These are phyloP conservation scores for Carex sylvatica DNA, from an alignment of 202 grass and related monocot genomes.

Conservation along the genomic window DNA sequence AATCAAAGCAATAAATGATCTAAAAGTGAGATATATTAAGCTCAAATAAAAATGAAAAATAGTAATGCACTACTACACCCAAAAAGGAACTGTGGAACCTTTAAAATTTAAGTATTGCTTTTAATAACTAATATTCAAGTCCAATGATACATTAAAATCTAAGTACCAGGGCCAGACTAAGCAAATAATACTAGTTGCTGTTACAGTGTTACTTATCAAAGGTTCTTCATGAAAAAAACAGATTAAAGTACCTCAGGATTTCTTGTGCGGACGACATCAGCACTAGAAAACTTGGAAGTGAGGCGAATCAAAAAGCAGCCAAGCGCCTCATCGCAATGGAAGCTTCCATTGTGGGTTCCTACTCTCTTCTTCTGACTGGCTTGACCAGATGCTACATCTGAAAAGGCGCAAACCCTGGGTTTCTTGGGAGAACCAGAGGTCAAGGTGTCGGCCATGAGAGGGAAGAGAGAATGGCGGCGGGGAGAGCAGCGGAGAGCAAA, in stretches of 20 bases:
- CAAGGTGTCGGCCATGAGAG: slow-evolving; percentile 32
- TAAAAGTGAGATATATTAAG: not conserved
- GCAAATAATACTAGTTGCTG: not conserved
- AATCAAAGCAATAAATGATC: not conserved
- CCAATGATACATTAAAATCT: not conserved
- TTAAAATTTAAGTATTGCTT: not conserved
- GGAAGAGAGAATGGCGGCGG: slow-evolving; percentile 35
- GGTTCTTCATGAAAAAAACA: not conserved
- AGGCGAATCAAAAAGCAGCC: slow-evolving; percentile 92
- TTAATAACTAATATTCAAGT: not conserved
- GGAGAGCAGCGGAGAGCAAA: slow-evolving; percentile 28
- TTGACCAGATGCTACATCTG: slow-evolving; percentile 28
- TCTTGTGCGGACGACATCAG: slow-evolving; percentile 75
- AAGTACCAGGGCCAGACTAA: not conserved
- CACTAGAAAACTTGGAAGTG: slow-evolving; percentile 70
- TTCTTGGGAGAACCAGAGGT: slow-evolving; percentile 49
- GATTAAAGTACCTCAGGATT: slow-evolving; percentile 54
- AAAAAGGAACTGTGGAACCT: not conserved
- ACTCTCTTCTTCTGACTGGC: slow-evolving; percentile 56
- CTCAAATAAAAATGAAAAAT: not conserved
- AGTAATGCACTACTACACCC: not conserved
- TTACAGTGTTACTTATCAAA: not conserved
- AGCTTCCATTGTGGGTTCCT: slow-evolving; percentile 91
- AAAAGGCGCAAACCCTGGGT: slow-evolving; percentile 37
- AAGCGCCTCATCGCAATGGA: slow-evolving; percentile 97